These are phyloP conservation scores for Cenchrus americanus DNA, from an alignment of 176 grass and related monocot species.

Conservation along the genomic window DNA sequence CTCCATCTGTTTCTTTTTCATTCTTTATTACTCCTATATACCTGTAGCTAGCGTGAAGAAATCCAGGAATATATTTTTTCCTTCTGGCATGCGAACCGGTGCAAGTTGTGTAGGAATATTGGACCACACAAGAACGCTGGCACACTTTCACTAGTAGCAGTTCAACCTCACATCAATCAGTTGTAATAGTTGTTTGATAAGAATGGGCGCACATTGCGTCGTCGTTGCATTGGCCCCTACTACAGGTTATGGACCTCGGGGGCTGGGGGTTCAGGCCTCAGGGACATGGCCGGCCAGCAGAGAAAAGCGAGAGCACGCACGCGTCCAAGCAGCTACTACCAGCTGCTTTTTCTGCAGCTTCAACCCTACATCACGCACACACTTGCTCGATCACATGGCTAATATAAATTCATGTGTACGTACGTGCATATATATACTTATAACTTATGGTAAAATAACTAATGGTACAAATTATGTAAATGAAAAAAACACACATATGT, in stretches of 20 bases:
- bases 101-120: slow-evolving; percentile 38
- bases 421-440: neutral
- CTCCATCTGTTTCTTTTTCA: too few relatives aligned
- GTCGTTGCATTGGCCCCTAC: slow-evolving; percentile 8
- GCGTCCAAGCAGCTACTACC: neutral
- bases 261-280: neutral
- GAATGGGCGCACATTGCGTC: neutral
- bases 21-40: neutral
- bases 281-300: too few relatives aligned
- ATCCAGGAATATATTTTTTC: slow-evolving; percentile 14
- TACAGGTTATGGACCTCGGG: slow-evolving; percentile 24
- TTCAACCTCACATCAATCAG: slow-evolving; percentile 51
- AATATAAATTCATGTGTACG: neutral
- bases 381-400: neutral
- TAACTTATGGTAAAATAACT: too few relatives aligned
- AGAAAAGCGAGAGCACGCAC: slow-evolving; percentile 31
- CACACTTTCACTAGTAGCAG: slow-evolving; percentile 51
- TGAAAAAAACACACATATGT: neutral
- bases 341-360: neutral
- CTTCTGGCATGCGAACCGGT: neutral
- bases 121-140: slow-evolving; percentile 42
- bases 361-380: neutral
- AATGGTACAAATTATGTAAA: too few relatives aligned
- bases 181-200: slow-evolving; percentile 10
- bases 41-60: slow-evolving; percentile 27